Evolutionary conservation across 108 stramenopile species (phyloP).

Genomic region (Cyclotella choctawhatcheeana): DNA sequence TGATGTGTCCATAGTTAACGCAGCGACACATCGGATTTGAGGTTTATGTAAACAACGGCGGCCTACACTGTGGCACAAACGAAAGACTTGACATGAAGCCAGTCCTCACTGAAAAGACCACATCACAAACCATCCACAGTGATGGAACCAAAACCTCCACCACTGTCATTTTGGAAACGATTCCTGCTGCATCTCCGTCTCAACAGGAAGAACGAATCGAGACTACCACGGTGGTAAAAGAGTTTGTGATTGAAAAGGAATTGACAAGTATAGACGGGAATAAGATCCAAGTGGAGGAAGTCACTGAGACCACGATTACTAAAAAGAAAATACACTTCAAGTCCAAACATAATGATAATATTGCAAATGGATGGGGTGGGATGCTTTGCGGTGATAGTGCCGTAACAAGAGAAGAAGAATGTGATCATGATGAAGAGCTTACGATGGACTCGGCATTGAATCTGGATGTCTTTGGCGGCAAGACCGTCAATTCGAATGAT

Average conservation of each 20-base stretch:
- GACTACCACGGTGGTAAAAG: conserved; percentile 12
- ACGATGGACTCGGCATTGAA: neutral
- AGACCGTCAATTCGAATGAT: neutral
- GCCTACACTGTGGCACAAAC: too few species aligned
- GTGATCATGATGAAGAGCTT: neutral
- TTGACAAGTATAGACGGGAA: too few species aligned
- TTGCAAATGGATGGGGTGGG: neutral
- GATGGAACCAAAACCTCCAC: conserved; percentile 21
- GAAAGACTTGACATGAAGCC: too few species aligned
- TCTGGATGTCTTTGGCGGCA: neutral
- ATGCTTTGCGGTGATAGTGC: neutral
- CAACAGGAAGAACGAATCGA: neutral
- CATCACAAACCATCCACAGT: neutral
- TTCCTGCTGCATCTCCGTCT: conserved; percentile 5
- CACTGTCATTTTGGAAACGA: conserved; percentile 1
- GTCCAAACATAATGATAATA: neutral
- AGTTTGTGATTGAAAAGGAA: neutral
- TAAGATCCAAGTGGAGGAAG: conserved; percentile 8
- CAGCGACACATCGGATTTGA: too few species aligned
- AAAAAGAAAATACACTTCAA: neutral
- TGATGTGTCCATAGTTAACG: too few species aligned
- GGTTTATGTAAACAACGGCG: too few species aligned
- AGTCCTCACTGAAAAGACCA: conserved; percentile 12
- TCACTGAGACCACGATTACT: conserved; percentile 9
- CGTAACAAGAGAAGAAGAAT: too few species aligned